Base-by-base conservation (phyloP, 1,139 yeast genomes). In the Pneumocystis oryctolagi region DNA sequence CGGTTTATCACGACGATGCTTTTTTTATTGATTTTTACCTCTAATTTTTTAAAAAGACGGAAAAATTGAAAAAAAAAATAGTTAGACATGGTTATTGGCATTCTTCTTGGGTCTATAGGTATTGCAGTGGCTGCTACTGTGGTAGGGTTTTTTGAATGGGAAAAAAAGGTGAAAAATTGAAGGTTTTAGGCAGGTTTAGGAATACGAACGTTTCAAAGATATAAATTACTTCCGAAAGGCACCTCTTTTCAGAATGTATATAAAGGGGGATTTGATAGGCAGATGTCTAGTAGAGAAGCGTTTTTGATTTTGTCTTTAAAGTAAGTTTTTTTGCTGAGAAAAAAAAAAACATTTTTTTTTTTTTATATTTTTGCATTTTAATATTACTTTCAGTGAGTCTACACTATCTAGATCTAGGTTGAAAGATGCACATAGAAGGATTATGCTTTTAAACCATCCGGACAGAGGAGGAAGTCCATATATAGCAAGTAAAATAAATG, bases 381-480 rank as follows among this genome's bases (percentile, higher is more conserved):
- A 34, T 47, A 42, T 25, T 30, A 6, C 14, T 8, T 16, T 31
- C 30, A 28, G 60, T 31, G 97, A 90, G 73, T 80, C 86, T 42
- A 84, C 84, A 35, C 78, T 92, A 69, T 81, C 86, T 18, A 84
- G 85, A 75, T 80, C 86, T 67, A 87, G 83, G 72, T 79, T 92
- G 71, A 90, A 92, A 75, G 97, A 90, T 67, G 88, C 87, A 62
- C 98, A 92, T 75, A 83, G 98, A 76, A 82, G 81, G 73, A 87
- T 88, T 77, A 89, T 92, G 96, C 79, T 92, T 73, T 82, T 90
- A 61, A 92, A 92, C 76, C 98, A 92, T 73, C 98, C 98, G 14
- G 98, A 92, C 77, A 87, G 94, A 73, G 98, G 98, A 62, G 98
- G 98, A 9, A 87, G 96, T 25, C 92, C 97, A 55, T 90, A 83